These are phyloP conservation scores for Chrysochromulina parva DNA, from an alignment of 78 protist genomes.

Conservation along the genomic window DNA sequence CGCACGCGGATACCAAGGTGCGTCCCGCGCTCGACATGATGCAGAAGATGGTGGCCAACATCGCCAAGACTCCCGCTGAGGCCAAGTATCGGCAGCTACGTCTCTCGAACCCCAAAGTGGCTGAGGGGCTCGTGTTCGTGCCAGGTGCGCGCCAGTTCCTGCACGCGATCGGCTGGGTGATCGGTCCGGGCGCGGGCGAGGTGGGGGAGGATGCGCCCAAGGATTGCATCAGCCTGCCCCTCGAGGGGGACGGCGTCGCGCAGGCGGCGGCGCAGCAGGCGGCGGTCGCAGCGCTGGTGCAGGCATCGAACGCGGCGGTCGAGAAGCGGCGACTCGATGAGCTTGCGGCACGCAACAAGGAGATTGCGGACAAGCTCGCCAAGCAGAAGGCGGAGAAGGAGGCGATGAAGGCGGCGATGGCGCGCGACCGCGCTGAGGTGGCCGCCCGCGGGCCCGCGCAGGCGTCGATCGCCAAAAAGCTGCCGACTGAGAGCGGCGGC, in stretches of 20 bases:
- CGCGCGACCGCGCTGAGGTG: background rate
- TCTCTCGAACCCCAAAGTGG: background rate
- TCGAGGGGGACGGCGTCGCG: background rate
- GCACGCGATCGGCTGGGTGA: no score
- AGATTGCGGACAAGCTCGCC: background rate
- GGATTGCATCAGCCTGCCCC: background rate
- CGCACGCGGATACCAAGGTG: background rate
- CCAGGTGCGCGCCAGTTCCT: background rate
- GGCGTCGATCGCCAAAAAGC: background rate
- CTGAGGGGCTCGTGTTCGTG: conserved; percentile 3
- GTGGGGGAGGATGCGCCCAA: no score
- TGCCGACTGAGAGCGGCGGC: background rate
- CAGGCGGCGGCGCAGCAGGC: background rate
- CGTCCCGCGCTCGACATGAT: background rate
- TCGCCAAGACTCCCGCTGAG: background rate
- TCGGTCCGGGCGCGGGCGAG: no score
- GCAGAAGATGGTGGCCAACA: background rate
- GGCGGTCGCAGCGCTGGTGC: background rate
- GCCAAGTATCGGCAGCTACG: background rate
- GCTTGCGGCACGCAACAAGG: background rate
- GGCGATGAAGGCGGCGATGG: conserved; percentile 6
- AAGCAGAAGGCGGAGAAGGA: background rate
- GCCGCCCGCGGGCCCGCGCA: conserved; percentile 14
- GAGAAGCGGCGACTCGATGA: background rate
- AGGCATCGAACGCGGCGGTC: background rate